Evolutionary conservation across 148 eudicot genomes (phyloP).

Genomic region (Vaccinium vitisidaea): DNA sequence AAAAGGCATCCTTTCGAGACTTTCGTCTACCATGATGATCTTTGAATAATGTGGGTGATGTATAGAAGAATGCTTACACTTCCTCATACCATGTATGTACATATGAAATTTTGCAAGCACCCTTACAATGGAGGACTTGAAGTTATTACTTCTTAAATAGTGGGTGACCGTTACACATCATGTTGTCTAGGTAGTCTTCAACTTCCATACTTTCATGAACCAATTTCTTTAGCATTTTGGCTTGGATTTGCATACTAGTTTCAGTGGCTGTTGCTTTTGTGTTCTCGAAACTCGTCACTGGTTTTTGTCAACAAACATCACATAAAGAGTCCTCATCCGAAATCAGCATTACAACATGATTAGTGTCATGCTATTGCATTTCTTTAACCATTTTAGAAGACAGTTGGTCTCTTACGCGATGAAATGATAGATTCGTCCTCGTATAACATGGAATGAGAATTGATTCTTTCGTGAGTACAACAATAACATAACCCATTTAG

Average conservation of each 20-base stretch:
- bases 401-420: not conserved
- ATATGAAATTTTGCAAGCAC: not conserved
- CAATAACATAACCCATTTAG: too few relatives aligned
- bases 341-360: not conserved
- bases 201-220: not conserved
- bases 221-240: not conserved
- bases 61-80: conserved; percentile 18
- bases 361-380: not conserved
- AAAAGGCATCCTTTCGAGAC: conserved; percentile 30
- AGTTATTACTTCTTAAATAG: not conserved
- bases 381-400: not conserved
- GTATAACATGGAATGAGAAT: not conserved
- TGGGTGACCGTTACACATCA: not conserved
- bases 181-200: not conserved
- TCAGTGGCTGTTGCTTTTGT: not conserved
- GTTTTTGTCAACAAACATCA: not conserved
- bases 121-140: conserved; percentile 4
- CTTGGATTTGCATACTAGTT: not conserved
- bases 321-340: not conserved
- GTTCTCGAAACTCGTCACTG: not conserved
- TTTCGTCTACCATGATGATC: conserved; percentile 26
- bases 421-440: not conserved
- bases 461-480: not conserved
- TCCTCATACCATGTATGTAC: not conserved
- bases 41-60: conserved; percentile 24